These are phyloP conservation scores for Hordeum pubiflorum DNA, from an alignment of 202 grass and related monocot genomes.

Conservation along the genomic window DNA sequence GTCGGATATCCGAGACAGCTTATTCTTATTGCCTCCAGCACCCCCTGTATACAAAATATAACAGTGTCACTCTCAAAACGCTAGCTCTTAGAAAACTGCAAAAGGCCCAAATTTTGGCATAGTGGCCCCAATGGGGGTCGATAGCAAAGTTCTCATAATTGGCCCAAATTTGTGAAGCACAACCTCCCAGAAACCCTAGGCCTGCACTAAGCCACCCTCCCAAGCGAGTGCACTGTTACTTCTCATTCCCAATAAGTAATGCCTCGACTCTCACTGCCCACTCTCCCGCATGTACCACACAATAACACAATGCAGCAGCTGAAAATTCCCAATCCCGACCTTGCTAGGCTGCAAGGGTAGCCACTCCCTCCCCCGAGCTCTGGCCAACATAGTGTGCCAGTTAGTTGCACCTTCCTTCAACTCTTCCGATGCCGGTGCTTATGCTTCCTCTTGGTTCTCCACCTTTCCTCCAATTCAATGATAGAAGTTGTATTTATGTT, in stretches of 20 bases:
- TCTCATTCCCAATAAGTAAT: background rate
- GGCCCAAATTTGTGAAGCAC: background rate
- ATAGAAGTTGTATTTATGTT: background rate
- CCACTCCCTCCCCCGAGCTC: background rate
- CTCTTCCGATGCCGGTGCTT: background rate
- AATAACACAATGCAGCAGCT: background rate
- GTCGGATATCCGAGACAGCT: slow-evolving; percentile 93
- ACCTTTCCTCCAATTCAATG: background rate
- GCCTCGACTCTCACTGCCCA: background rate
- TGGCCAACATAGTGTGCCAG: background rate
- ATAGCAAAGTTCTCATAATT: background rate
- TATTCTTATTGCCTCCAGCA: slow-evolving; percentile 94
- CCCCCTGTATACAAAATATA: slow-evolving; percentile 53
- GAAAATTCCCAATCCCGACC: background rate
- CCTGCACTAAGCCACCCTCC: background rate
- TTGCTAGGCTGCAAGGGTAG: background rate
- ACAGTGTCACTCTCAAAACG: slow-evolving; percentile 6
- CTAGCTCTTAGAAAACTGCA: slow-evolving; percentile 12
- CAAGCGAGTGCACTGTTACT: background rate
- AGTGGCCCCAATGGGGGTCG: background rate
- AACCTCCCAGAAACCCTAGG: background rate
- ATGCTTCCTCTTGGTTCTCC: background rate
- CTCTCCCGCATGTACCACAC: background rate
- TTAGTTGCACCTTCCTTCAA: background rate
- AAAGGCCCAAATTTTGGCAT: background rate